Evolutionary conservation across 805 yeast genomes (phyloP), one percentile per base, ranked within the genome.

Genomic region (Cyberlindnera misumaiensis): DNA sequence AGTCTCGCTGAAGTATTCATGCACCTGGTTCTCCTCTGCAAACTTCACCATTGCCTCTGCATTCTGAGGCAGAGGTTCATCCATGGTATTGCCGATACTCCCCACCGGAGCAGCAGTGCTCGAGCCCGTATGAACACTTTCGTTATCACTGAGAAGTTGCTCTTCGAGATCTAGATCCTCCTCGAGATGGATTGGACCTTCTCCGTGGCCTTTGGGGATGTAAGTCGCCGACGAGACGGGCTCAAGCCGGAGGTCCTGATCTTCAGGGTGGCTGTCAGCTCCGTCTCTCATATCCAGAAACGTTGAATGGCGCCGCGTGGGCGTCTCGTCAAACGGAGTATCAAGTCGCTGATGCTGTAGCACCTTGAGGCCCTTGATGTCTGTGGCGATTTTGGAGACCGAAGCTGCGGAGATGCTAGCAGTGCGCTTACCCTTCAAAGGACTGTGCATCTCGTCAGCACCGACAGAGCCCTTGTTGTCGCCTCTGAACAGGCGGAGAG

Each of bases 171-270:
- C 47, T 41, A 43, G 15, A 7, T 43, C 46, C 22, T 49, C 49
- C 30, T 33, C 31, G 20, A 43, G 39, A 10, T 34, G 39, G 1
- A 43, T 42, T 5, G 24, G 24, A 27, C 30, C 38, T 15, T 50
- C 58, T 22, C 58, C 58, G 13, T 78, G 73, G 3, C 75, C 71
- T 53, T 80, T 85, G 3, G 88, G 88, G 40, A 77, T 70, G 52
- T 80, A 81, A 1, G 85, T 78, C 1, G 86, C 87, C 2, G 83
- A 75, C 0, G 83, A 76, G 0, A 78, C 73, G 0, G 85, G 84
- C 42, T 80, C 81, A 32, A 75, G 48, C 0, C 59, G 35, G 2
- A 42, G 41, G 10, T 33, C 42, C 11, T 24, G 11, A 33, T 16
- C 20, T 12, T 25, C 33, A 18, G 12, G 12, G 18, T 5, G 11